These are phyloP conservation scores for Lepiota brunneoincarnata DNA, from an alignment of 768 basidiomycete species.

Conservation along the genomic window DNA sequence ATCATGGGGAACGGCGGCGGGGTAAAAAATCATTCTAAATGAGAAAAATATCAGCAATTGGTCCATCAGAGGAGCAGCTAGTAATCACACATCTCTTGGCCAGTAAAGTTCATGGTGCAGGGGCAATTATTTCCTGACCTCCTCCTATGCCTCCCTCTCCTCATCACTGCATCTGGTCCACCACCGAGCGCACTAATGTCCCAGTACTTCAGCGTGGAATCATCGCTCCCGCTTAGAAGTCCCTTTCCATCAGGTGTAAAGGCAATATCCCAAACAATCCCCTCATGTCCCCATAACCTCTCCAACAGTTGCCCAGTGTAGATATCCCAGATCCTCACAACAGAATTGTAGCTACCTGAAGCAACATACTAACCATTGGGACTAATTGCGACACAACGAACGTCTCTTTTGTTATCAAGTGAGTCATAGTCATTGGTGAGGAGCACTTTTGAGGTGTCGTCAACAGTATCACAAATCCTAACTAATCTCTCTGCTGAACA, in stretches of 20 bases:
- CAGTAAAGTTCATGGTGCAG: constrained; percentile 76
- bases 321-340: constrained; percentile 78
- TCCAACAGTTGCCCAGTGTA: constrained; percentile 60
- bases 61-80: constrained; percentile 27
- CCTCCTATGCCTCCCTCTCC: constrained; percentile 53
- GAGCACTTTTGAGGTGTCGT: constrained; percentile 30
- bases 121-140: constrained; percentile 38
- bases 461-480: constrained; percentile 37
- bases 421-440: constrained; percentile 44
- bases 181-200: constrained; percentile 75
- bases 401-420: constrained; percentile 46
- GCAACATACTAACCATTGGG: constrained; percentile 66
- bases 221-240: constrained; percentile 84
- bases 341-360: constrained; percentile 63
- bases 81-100: constrained; percentile 65
- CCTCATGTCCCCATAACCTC: constrained; percentile 68
- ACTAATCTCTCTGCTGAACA: constrained; percentile 67
- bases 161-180: constrained; percentile 35
- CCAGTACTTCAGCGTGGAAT: constrained; percentile 83
- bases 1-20: constrained; percentile 67
- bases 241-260: constrained; percentile 91
- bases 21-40: constrained; percentile 49
- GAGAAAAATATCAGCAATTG: constrained; percentile 25
- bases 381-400: constrained; percentile 71
- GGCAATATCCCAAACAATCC: constrained; percentile 82